Evolutionary conservation across 768 basidiomycete species (phyloP), one percentile per base, ranked within the genome.

Genomic region (Mycena indigotica): DNA sequence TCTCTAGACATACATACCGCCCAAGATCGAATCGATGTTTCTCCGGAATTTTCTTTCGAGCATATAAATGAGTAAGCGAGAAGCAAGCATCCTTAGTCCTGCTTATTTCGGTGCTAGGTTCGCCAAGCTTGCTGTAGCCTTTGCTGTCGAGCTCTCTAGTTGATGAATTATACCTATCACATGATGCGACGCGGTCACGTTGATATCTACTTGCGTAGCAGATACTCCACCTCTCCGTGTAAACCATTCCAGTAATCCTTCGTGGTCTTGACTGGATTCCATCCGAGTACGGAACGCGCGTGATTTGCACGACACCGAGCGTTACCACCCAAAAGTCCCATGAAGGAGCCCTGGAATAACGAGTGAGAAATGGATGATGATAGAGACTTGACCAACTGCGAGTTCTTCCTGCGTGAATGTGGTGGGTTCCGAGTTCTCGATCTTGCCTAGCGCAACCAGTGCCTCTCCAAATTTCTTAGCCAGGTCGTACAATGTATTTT

Each of bases 201-300:
- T 35, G 32, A 35, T 17, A 8, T 35, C 17, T 35, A 35, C 17
- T 35, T 35, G 17, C 32, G 32, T n/a, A n/a, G n/a, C n/a, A 35
- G 32, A 35, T 8, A 8, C 25, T 74, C 69, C 24, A 79, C 71
- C 58, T 83, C 79, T 1, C 69, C 65, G 45, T 66, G 66, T 55
- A 83, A 70, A 60, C 75, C 78, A 15, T 68, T 75, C 44, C 80
- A 56, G 66, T 84, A 63, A 54, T 81, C 79, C 15, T 49, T 53
- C 5, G 67, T 79, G 1, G 72, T 74, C 55, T 77, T 71, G 16
- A 64, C 70, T 1, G 80, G 80, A 51, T 72, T 74, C 80, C 81
- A 82, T 3, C 81, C 80, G 57, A 82, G 66, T n/a, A n/a, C n/a
- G 5, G 73, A 50, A 19, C 72, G 66, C 1, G 77, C 73, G 45